A percentile compares a stretch with the other conserved stretches of the same genome.
These are phyloP conservation scores for Artemisia annua DNA, from an alignment of 129 eudicot genomes.

Conservation along the genomic window DNA sequence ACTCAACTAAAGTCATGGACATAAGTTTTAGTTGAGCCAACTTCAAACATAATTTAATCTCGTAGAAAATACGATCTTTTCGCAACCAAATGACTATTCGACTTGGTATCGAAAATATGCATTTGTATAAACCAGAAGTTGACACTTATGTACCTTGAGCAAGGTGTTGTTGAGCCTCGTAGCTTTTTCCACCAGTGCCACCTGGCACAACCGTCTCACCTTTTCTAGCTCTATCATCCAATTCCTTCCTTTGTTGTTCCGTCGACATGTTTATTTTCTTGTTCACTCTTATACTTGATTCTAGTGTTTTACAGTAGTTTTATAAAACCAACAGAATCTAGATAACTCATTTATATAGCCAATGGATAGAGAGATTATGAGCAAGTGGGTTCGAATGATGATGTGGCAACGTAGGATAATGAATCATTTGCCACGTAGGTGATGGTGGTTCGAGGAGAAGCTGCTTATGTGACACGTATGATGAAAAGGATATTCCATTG, in stretches of 20 bases:
- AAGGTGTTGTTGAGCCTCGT: conserved; percentile 47
- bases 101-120: too few species aligned
- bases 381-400: not conserved
- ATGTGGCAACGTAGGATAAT: conserved; percentile 8
- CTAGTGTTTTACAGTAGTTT: not conserved
- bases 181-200: conserved; percentile 47
- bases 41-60: too few species aligned
- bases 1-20: too few species aligned
- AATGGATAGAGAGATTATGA: not conserved
- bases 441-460: conserved; percentile 18
- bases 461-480: conserved; percentile 28
- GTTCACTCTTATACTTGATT: not conserved
- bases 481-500: conserved; percentile 1
- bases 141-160: conserved; percentile 33
- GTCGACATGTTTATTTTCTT: conserved; percentile 15
- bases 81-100: too few species aligned
- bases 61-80: too few species aligned
- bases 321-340: not conserved
- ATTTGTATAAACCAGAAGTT: not conserved
- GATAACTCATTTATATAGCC: not conserved
- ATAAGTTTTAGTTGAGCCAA: too few species aligned
- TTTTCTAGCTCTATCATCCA: conserved; percentile 38
- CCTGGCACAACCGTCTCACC: conserved; percentile 55
- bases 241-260: conserved; percentile 33
- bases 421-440: conserved; percentile 24